A percentile compares a stretch with the other conserved stretches of the same genome.
These are phyloP conservation scores for Arthroderma sp. DNA, from an alignment of 2,329 filamentous ascomycete genomes.

Conservation along the genomic window DNA sequence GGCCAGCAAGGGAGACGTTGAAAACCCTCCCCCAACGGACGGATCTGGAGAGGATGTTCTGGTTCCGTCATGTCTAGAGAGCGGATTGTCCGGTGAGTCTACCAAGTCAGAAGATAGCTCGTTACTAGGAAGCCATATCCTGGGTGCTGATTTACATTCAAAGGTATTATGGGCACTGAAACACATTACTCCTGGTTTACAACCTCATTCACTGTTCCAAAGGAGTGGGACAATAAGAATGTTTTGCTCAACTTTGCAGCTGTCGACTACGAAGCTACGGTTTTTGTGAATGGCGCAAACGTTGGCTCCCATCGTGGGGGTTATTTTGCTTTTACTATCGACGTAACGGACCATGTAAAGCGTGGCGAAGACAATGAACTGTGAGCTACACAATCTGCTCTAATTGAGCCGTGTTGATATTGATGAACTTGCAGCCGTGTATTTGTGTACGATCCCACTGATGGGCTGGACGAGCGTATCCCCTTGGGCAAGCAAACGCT, in stretches of 20 bases:
- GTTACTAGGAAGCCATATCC: neutral
- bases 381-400: conserved; percentile 22
- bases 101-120: neutral
- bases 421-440: conserved; percentile 36
- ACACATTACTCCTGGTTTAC: conserved; percentile 33
- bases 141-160: neutral
- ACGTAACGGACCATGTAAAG: conserved; percentile 38
- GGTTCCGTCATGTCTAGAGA: conserved; percentile 43
- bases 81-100: conserved; percentile 36
- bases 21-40: conserved; percentile 34
- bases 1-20: conserved; percentile 9
- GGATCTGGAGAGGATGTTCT: conserved; percentile 33
- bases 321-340: conserved; percentile 48
- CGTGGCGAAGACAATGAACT: conserved; percentile 40
- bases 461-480: conserved; percentile 41
- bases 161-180: neutral
- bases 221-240: conserved; percentile 28
- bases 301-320: conserved; percentile 46
- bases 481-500: conserved; percentile 54
- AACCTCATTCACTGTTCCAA: conserved; percentile 36
- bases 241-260: conserved; percentile 38
- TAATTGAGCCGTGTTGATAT: neutral
- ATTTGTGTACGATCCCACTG: conserved; percentile 56
- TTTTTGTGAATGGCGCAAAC: conserved; percentile 45
- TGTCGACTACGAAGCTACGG: conserved; percentile 39